A percentile compares a stretch with the other conserved stretches of the same genome.
These are phyloP conservation scores for Amylocarpus encephaloides DNA, from an alignment of 2,329 filamentous ascomycete species.

Conservation along the genomic window DNA sequence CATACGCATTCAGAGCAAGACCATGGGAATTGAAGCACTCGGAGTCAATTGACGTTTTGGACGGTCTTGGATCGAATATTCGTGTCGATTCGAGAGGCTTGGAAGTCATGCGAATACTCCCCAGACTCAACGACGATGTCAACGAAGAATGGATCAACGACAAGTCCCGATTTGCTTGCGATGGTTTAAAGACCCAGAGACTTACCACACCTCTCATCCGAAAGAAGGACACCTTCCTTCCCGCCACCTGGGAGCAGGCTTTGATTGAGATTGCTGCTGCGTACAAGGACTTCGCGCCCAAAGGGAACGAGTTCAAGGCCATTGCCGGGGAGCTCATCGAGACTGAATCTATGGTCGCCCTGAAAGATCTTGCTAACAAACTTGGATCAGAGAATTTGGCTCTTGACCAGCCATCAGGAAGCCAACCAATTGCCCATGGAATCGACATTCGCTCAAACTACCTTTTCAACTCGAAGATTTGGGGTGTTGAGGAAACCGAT, in stretches of 20 bases:
- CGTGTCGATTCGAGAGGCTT: slow-evolving; percentile 87
- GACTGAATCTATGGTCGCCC: slow-evolving; percentile 86
- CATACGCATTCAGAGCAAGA: slow-evolving; percentile 92
- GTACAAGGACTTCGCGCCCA: slow-evolving; percentile 70
- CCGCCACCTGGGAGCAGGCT: slow-evolving; percentile 92
- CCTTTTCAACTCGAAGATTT: slow-evolving; percentile 92
- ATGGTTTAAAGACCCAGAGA: slow-evolving; percentile 92
- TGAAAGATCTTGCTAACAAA: slow-evolving; percentile 96
- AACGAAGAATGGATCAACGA: slow-evolving; percentile 99
- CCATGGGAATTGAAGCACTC: slow-evolving; percentile 97
- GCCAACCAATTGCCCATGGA: slow-evolving; percentile 80
- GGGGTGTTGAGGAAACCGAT: slow-evolving; percentile 90
- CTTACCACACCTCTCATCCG: slow-evolving; percentile 88
- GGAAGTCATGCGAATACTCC: slow-evolving; percentile 92
- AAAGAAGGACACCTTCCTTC: slow-evolving; percentile 83
- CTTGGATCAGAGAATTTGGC: slow-evolving; percentile 94
- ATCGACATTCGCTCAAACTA: slow-evolving; percentile 92
- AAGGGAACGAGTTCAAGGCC: slow-evolving; percentile 92
- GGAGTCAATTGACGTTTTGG: slow-evolving; percentile 90
- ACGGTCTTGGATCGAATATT: slow-evolving; percentile 90
- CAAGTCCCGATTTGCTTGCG: slow-evolving; percentile 93
- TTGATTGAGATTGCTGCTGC: slow-evolving; percentile 79
- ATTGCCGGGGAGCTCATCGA: slow-evolving; percentile 88
- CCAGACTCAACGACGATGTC: slow-evolving; percentile 91
- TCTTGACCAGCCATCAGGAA: slow-evolving; percentile 81